Evolutionary conservation across 2,329 filamentous ascomycete species (phyloP), one percentile per base, ranked within the genome.

Genomic region (Aspergillus phoenicis): DNA sequence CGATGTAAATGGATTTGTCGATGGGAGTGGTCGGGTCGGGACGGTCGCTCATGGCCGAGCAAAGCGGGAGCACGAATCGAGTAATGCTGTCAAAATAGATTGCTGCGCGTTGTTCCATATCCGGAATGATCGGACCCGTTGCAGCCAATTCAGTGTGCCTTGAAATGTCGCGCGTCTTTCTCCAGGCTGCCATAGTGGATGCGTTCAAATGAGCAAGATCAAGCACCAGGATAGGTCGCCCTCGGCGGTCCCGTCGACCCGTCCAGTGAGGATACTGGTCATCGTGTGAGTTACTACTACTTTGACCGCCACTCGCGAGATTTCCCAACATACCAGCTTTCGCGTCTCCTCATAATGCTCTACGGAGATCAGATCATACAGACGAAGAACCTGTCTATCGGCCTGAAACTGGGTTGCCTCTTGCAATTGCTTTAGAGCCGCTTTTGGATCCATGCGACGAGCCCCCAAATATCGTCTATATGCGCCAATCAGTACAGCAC

Each of bases 201-300:
- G 63, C 51, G 26, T 62, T 43, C 5, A 68, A 56, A 8, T 63
- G 47, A 1, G 54, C 48, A 13, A 66, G 13, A 10, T 71, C 63
- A 10, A 69, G 57, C 60, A 69, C 64, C 11, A 63, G 57, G 2
- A 73, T 63, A 2, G 69, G 70, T 4, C 59, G 36, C 1, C 69
- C 68, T 15, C 49, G 43, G 8, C 64, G 68, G 54, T 68, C 63
- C 53, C 69, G 58, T 4, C 68, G 64, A 10, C 70, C 69, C 10
- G 64, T 71, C 70, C 70, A 73, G 38, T 68, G 65, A 0, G 70
- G 69, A 52, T 71, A 71, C 70, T 72, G 24, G 28, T 15, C 5
- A n/a, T 11, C 4, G 24, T 20, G 8, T 30, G 7, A 45, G 6
- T 39, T 24, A 7, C 20, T 20, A 20, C 20, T 20, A 20, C 13